Percentiles rank a stretch among this genome's conserved stretches.
Conservation (phyloP, 139 green algal species). For the Yamagishiella unicocca region DNA sequence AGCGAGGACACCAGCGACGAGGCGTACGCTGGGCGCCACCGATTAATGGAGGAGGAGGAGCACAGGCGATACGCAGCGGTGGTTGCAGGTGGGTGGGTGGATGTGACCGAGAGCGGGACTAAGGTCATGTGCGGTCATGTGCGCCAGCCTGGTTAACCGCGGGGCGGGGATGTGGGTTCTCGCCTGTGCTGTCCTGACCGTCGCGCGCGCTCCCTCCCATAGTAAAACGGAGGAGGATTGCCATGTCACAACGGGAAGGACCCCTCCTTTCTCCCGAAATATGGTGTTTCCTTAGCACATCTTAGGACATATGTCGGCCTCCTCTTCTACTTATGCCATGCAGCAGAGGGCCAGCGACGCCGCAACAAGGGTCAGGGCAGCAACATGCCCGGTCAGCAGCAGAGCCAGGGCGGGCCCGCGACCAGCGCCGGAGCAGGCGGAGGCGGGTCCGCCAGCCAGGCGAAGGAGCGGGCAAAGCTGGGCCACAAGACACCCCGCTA, state of each 20-base stretch:
- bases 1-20: slow-evolving; percentile 67
- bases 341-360: slow-evolving; percentile 49
- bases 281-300: too few relatives aligned
- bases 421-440: not conserved
- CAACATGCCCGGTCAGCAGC: not conserved
- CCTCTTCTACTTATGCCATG: too few relatives aligned
- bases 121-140: too few relatives aligned
- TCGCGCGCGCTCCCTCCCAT: too few relatives aligned
- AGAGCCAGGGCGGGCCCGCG: not conserved
- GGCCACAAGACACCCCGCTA: slow-evolving; percentile 36
- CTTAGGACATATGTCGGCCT: too few relatives aligned
- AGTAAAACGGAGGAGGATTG: too few relatives aligned
- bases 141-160: too few relatives aligned
- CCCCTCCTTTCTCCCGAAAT: too few relatives aligned
- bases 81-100: slow-evolving; percentile 37
- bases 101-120: not conserved
- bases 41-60: slow-evolving; percentile 60
- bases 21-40: slow-evolving; percentile 49
- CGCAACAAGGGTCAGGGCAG: slow-evolving; percentile 52
- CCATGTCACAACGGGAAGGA: too few relatives aligned
- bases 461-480: slow-evolving; percentile 14
- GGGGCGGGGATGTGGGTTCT: too few relatives aligned
- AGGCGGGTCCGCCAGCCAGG: not conserved
- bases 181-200: too few relatives aligned
- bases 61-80: slow-evolving; percentile 39